Evolutionary conservation across 2,329 filamentous ascomycete genomes (phyloP).

Genomic region (Neofusicoccum umdonicola): DNA sequence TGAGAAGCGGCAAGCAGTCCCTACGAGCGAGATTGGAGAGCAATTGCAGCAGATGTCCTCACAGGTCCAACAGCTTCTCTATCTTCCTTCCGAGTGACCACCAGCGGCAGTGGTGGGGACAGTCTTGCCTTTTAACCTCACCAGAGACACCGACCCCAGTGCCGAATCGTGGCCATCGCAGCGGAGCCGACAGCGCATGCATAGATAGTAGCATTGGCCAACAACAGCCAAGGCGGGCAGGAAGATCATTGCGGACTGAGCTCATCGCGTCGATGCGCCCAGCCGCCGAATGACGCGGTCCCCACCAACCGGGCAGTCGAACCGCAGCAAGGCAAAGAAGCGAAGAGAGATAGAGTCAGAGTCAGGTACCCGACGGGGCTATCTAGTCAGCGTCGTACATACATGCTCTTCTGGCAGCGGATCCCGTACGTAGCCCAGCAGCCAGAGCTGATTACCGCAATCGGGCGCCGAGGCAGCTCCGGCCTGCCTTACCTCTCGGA

Average conservation of each 20-base stretch:
- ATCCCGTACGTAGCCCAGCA: not conserved
- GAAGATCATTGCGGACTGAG: not conserved
- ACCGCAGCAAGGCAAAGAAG: not conserved
- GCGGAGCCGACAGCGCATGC: not conserved
- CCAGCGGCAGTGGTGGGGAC: not conserved
- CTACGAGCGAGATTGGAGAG: not conserved
- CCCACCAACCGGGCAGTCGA: not conserved
- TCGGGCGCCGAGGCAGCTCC: not conserved
- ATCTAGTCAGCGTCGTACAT: not conserved
- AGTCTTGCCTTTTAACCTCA: not conserved
- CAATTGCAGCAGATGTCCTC: not conserved
- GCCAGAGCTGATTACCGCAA: not conserved
- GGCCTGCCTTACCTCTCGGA: not conserved
- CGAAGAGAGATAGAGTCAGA: not conserved
- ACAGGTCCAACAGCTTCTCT: not conserved
- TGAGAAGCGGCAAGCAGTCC: too few relatives aligned
- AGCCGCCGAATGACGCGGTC: not conserved
- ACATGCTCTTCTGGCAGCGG: not conserved
- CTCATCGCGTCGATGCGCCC: not conserved
- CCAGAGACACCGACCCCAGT: not conserved
- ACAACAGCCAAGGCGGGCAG: not conserved
- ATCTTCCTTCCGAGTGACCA: not conserved
- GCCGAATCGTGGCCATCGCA: not conserved
- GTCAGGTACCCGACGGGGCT: not conserved
- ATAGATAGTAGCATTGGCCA: conserved; percentile 14